These are phyloP conservation scores for Kodamaea kakaduensis DNA, from an alignment of 805 yeast species.

Conservation along the genomic window DNA sequence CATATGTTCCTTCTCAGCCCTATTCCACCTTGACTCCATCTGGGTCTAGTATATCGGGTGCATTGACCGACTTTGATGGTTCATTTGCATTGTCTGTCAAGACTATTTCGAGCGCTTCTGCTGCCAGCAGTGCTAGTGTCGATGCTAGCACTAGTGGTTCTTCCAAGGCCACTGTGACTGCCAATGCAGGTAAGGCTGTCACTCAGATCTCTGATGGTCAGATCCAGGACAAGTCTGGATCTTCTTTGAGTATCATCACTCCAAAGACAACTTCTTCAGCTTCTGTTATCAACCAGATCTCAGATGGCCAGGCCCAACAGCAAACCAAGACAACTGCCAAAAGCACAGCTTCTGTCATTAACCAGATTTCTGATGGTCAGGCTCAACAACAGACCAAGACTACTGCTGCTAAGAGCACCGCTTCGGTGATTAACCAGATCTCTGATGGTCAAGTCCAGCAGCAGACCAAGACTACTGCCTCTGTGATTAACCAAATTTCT, in stretches of 20 bases:
- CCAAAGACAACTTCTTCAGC: slow-evolving; percentile 24
- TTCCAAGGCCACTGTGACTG: slow-evolving; percentile 17
- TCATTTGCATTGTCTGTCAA: slow-evolving; percentile 30
- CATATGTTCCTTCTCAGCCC: slow-evolving; percentile 24
- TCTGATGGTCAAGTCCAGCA: slow-evolving; percentile 32
- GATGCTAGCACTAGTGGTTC: slow-evolving; percentile 34
- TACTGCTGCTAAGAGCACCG: slow-evolving; percentile 17
- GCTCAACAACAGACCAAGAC: slow-evolving; percentile 17
- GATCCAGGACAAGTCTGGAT: slow-evolving; percentile 42
- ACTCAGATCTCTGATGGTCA: slow-evolving; percentile 52
- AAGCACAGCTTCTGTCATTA: slow-evolving; percentile 24
- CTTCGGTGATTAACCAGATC: slow-evolving; percentile 21
- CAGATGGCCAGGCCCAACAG: slow-evolving; percentile 32
- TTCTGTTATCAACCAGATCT: slow-evolving; percentile 27
- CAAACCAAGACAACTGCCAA: slow-evolving; percentile 16
- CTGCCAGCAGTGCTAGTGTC: slow-evolving; percentile 31
- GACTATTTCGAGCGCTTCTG: slow-evolving; percentile 15
- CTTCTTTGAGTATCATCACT: slow-evolving; percentile 21
- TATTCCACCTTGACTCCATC: slow-evolving; percentile 32
- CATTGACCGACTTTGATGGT: slow-evolving; percentile 25
- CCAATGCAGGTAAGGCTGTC: slow-evolving; percentile 10
- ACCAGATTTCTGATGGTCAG: slow-evolving; percentile 43
- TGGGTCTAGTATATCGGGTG: slow-evolving; percentile 22
- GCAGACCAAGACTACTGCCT: slow-evolving; percentile 18
- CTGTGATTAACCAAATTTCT: slow-evolving; percentile 27